These are phyloP conservation scores for Graphilbum ipis-grandicollis DNA, from an alignment of 2,329 filamentous ascomycete species.

Conservation along the genomic window DNA sequence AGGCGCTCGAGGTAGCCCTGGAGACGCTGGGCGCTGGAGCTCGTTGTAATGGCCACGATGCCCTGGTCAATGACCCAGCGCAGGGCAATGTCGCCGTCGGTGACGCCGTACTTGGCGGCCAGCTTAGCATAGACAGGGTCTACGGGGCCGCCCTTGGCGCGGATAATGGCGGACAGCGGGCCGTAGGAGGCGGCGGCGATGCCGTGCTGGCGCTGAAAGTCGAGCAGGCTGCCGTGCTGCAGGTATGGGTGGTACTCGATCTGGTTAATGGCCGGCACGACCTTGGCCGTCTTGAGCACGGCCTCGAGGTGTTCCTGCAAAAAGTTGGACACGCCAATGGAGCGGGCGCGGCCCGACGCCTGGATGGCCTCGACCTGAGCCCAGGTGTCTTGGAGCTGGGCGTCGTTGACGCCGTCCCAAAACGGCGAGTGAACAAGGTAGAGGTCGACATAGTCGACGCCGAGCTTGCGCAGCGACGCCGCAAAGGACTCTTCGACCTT, in stretches of 20 bases:
- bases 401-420: slow-evolving; percentile 26
- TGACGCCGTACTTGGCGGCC: slow-evolving; percentile 40
- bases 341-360: slow-evolving; percentile 43
- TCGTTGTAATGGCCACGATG: slow-evolving; percentile 41
- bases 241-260: slow-evolving; percentile 68
- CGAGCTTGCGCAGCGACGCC: slow-evolving; percentile 45
- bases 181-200: slow-evolving; percentile 40
- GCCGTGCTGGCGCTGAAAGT: slow-evolving; percentile 36
- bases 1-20: slow-evolving; percentile 34
- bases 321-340: slow-evolving; percentile 70
- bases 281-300: slow-evolving; percentile 38
- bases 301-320: slow-evolving; percentile 35
- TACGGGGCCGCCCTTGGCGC: slow-evolving; percentile 33
- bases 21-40: slow-evolving; percentile 37
- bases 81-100: slow-evolving; percentile 36
- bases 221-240: slow-evolving; percentile 42
- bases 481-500: slow-evolving; percentile 33
- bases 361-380: slow-evolving; percentile 47
- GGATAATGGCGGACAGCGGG: slow-evolving; percentile 33
- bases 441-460: slow-evolving; percentile 53
- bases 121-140: slow-evolving; percentile 31
- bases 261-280: slow-evolving; percentile 58
- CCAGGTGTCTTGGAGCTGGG: slow-evolving; percentile 41
- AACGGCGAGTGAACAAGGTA: slow-evolving; percentile 47
- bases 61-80: slow-evolving; percentile 44